Base-by-base conservation (phyloP, 768 basidiomycete species). In the Hericium alpestre region DNA sequence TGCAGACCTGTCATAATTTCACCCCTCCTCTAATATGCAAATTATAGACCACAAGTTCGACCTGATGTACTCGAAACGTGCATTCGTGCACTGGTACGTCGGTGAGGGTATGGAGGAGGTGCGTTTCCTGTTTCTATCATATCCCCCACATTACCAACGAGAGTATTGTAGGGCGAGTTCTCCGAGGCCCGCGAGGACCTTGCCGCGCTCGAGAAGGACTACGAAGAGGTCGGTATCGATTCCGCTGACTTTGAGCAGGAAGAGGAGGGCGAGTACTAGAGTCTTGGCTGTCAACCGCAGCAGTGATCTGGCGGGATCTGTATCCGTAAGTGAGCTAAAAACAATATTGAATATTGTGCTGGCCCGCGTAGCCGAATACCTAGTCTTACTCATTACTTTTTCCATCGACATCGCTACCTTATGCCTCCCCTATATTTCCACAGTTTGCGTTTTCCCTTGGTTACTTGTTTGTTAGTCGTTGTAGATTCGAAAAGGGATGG, bases 21-120 rank as follows among this genome's bases (percentile, higher is more conserved):
- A 51, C 22, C 7, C 54, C 6, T 13, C 38, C 40, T 27, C 56
- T 62, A 20, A 43, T 38, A 68, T 50, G 66, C 49, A 12, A 54
- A 4, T 25, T 40, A 3, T 61, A 83, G 95, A 98, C 74, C 87
- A 95, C 79, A 98, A 98, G 73, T 98, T 98, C 72, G 95, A 98
- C 70, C 82, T 98, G 65, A 84, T 98, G 73, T 98, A 95, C 79
- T 94, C 93, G 60, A 96, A 91, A 72, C 89, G 90, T 71, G 90
- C 90, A 51, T 91, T 91, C 62, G 86, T 89, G 23, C 87, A 90
- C 71, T 89, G 92, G 93, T 95, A 94, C 67, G 94, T 96, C 61
- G 94, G 94, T 69, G 94, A 98, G 75, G 95, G 95, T 78, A 97
- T 98, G 95, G 95, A 97, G 70, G 95, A 98, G 78, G 81, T 76